Percentiles rank a stretch among this genome's conserved stretches.
Conservation (phyloP, 2,329 filamentous ascomycete genomes). For the Talaromyces sp. region DNA sequence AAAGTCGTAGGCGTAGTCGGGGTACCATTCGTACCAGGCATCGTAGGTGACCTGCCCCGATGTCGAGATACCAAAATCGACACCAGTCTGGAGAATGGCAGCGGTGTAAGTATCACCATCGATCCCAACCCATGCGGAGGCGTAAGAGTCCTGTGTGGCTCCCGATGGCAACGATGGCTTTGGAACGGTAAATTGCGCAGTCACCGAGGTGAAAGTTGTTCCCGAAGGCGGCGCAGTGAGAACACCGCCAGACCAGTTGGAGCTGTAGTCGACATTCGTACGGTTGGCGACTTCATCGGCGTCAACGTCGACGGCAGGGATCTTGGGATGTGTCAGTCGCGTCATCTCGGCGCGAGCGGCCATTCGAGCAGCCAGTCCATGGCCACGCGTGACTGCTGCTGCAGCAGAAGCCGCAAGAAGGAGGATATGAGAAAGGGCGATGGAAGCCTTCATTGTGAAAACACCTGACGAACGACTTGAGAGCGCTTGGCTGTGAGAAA, state of each 20-base stretch:
- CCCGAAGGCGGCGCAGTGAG: slow-evolving; percentile 43
- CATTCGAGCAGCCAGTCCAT: slow-evolving; percentile 29
- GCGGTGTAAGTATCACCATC: slow-evolving; percentile 57
- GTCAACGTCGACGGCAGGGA: slow-evolving; percentile 6
- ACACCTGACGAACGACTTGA: neutral
- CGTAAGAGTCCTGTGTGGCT: slow-evolving; percentile 43
- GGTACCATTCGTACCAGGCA: slow-evolving; percentile 63
- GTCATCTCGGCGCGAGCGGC: slow-evolving; percentile 24
- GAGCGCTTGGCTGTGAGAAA: neutral
- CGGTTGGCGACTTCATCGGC: slow-evolving; percentile 28
- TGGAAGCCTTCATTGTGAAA: slow-evolving; percentile 31
- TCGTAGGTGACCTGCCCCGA: slow-evolving; percentile 45
- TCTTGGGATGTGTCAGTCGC: slow-evolving; percentile 28
- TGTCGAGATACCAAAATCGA: slow-evolving; percentile 54
- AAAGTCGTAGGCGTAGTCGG: slow-evolving; percentile 56
- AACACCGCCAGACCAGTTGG: slow-evolving; percentile 61
- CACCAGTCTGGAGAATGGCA: slow-evolving; percentile 57
- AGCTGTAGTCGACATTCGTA: slow-evolving; percentile 49
- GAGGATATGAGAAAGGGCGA: slow-evolving; percentile 21
- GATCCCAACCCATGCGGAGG: slow-evolving; percentile 60
- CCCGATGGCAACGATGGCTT: slow-evolving; percentile 44
- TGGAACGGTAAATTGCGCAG: slow-evolving; percentile 52
- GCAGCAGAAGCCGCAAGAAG: slow-evolving; percentile 21
- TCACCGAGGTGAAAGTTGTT: slow-evolving; percentile 47
- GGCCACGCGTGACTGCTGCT: slow-evolving; percentile 22